Conservation (phyloP, 1,284 basidiomycete genomes). For the Cryptococcus amylolentus region DNA sequence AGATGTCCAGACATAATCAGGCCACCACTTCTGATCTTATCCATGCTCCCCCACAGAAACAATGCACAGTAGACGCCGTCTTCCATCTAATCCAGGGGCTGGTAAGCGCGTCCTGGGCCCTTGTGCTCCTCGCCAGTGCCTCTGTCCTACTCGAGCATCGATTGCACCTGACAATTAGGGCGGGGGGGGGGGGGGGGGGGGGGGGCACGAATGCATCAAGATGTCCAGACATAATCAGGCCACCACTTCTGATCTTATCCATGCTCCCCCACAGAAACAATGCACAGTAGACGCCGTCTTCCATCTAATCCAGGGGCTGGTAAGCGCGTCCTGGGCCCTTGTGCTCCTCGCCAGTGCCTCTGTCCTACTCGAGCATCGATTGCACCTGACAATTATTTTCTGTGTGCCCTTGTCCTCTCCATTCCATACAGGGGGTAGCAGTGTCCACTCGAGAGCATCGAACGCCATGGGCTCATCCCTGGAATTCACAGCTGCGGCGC, state of each 20-base stretch:
- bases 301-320: constrained; percentile 10
- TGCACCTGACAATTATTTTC: constrained; percentile 18
- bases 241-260: constrained; percentile 16
- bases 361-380: constrained; percentile 25
- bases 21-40: constrained; percentile 2
- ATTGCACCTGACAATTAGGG: constrained; percentile 22
- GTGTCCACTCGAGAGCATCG: constrained; percentile 3
- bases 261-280: constrained; percentile 40
- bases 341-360: constrained; percentile 3
- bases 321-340: background rate
- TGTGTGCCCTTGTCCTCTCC: background rate
- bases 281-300: constrained; percentile 9
- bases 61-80: constrained; percentile 13
- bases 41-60: constrained; percentile 42
- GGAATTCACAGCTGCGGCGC: background rate
- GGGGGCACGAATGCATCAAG: background rate
- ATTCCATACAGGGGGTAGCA: background rate
- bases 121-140: background rate
- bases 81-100: constrained; percentile 13
- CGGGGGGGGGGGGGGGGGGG: too few relatives aligned
- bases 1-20: background rate
- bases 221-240: background rate
- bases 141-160: constrained; percentile 25
- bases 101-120: background rate
- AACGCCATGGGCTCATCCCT: background rate